Evolutionary conservation across 2,329 filamentous ascomycete genomes (phyloP), one percentile per base, ranked within the genome.

Genomic region (Apiospora sp.): DNA sequence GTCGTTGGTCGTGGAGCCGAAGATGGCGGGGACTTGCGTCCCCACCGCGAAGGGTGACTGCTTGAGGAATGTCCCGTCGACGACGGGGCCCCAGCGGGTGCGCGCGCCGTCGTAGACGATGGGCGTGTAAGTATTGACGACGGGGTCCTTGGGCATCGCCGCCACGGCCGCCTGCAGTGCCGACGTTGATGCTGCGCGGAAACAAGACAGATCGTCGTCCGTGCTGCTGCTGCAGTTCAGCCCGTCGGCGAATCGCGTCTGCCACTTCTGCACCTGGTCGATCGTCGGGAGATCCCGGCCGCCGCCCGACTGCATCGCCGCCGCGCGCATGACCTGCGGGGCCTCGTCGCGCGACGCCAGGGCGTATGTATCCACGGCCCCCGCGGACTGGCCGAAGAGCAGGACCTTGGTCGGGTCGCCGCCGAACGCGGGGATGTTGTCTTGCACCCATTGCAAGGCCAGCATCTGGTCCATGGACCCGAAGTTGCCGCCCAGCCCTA

Each of bases 401-500:
- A 79, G 64, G 4, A 81, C 78, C 48, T 77, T 78, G 34, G 73
- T 76, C 27, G 83, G 82, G 72, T 87, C 83, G 0, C 87, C 86
- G 13, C 86, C 83, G 72, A 86, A 86, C 8, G 72, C 74, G 4
- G 67, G 77, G 51, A 89, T 87, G 54, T 88, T 82, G 24, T 83
- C 79, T 69, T 87, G 83, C 0, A 88, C 84, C 87, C 87, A 89
- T 58, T 83, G 78, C 4, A 89, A 76, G 2, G 82, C 85, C 10
- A 87, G 83, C 16, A 86, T 80, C 75, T 87, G 86, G 71, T 89
- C 87, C 30, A 86, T 81, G 4, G 88, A 76, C 0, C 86, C 87
- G 16, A 83, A 85, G 73, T 89, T 89, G n/a, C 87, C 80, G 51
- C 82, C 82, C 19, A 88, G 80, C 27, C 82, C 80, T 14, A 85